phyloP scores from a whole-genome alignment of 2,329 filamentous ascomycete species.

The Ceratocystis ficicola region DNA sequence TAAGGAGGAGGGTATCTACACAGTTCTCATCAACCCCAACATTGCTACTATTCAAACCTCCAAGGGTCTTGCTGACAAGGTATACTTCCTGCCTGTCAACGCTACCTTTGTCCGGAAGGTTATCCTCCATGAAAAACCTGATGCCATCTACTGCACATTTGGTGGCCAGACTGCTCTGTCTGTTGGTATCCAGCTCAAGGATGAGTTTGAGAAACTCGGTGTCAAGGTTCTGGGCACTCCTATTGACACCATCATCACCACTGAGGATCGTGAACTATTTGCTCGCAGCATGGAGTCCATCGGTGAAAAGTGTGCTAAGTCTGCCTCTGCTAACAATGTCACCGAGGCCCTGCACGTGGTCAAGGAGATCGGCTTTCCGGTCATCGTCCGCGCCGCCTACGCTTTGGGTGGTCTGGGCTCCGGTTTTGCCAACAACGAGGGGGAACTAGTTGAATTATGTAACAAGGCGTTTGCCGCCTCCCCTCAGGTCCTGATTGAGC shows the following conservation, averaged over 20 bases:
- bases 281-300: constrained; percentile 98
- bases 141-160: constrained; percentile 96
- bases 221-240: constrained; percentile 92
- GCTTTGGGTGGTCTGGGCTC: constrained; percentile 89
- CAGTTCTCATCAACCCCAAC: constrained; percentile 95
- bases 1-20: constrained; percentile 97
- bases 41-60: constrained; percentile 98
- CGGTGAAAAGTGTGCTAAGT: constrained; percentile 94
- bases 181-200: constrained; percentile 93
- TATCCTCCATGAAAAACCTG: constrained; percentile 84
- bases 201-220: constrained; percentile 85
- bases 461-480: constrained; percentile 90
- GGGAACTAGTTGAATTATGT: constrained; percentile 75
- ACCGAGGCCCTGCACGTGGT: constrained; percentile 84
- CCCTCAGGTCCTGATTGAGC: constrained; percentile 90
- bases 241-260: constrained; percentile 96
- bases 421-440: constrained; percentile 83
- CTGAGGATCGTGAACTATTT: constrained; percentile 94
- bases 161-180: constrained; percentile 95
- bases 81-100: constrained; percentile 95
- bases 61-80: constrained; percentile 93
- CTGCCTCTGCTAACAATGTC: constrained; percentile 76
- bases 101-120: constrained; percentile 96
- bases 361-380: constrained; percentile 84
- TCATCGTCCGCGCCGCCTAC: constrained; percentile 94